phyloP scores from a whole-genome alignment of 495 filamentous ascomycete genomes.

The Penicillium goetzii region DNA sequence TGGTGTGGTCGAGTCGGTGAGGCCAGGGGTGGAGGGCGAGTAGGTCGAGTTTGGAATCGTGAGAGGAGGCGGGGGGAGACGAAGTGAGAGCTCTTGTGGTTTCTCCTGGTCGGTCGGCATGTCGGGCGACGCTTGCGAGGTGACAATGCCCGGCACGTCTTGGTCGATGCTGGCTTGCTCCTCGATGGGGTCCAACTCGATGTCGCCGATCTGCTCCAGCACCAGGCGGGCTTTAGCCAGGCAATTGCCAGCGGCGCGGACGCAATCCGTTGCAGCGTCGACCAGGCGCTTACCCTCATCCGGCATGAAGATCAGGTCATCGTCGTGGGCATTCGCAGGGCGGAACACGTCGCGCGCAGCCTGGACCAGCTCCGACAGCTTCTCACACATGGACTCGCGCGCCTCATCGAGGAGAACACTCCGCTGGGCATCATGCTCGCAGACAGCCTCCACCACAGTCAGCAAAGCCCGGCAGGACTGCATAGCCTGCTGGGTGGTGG shows the following conservation, averaged over 20 bases:
- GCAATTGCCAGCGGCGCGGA: slow-evolving; percentile 88
- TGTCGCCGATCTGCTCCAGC: slow-evolving; percentile 90
- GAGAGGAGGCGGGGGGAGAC: slow-evolving; percentile 47
- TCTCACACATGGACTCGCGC: slow-evolving; percentile 77
- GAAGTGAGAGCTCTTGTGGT: slow-evolving; percentile 37
- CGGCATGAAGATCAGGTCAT: slow-evolving; percentile 75
- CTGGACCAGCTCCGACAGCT: slow-evolving; percentile 75
- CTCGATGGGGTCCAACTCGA: slow-evolving; percentile 73
- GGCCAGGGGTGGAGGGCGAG: slow-evolving; percentile 42
- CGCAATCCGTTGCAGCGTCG: slow-evolving; percentile 83
- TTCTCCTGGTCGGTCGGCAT: slow-evolving; percentile 20
- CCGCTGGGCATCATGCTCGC: slow-evolving; percentile 70
- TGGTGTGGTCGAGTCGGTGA: slow-evolving; percentile 49
- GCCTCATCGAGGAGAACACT: slow-evolving; percentile 67
- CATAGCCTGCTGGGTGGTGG: slow-evolving; percentile 77
- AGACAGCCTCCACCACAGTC: slow-evolving; percentile 80
- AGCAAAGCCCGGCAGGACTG: slow-evolving; percentile 78
- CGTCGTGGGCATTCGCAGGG: slow-evolving; percentile 61
- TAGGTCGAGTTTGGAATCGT: slow-evolving; percentile 43
- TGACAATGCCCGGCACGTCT: slow-evolving; percentile 18
- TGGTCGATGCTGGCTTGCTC: slow-evolving; percentile 41
- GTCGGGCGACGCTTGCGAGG: slow-evolving; percentile 23
- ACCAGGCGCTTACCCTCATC: slow-evolving; percentile 79
- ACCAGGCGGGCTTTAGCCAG: slow-evolving; percentile 81
- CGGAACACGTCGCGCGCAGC: slow-evolving; percentile 78